A percentile compares a stretch with the other conserved stretches of the same genome.
Evolutionary conservation across 1,284 basidiomycete species (phyloP).

Genomic region (Trametes polyzona): DNA sequence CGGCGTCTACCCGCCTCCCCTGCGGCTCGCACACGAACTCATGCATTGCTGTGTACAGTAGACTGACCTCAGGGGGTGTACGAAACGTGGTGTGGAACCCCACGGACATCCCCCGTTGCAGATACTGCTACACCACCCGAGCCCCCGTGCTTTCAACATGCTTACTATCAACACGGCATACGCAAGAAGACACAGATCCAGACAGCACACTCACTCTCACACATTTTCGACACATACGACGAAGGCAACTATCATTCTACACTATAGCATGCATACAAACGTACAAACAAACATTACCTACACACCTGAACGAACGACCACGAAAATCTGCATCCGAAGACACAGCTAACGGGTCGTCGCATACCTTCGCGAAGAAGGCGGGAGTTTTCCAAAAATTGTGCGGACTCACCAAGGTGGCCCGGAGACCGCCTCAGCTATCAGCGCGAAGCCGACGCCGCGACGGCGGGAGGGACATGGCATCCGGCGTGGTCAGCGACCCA

Average conservation of each 20-base stretch:
- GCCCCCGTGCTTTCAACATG: no score
- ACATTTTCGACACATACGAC: no score
- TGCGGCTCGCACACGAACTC: no score
- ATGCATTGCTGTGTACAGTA: not conserved
- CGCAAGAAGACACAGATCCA: no score
- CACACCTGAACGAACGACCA: not conserved
- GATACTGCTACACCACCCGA: no score
- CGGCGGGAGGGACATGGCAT: constrained; percentile 8
- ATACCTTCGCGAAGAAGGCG: constrained; percentile 35
- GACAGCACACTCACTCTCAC: no score
- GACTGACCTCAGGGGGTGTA: no score
- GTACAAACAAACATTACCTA: not conserved
- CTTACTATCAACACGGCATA: no score
- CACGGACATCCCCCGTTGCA: no score
- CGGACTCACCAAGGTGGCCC: constrained; percentile 17
- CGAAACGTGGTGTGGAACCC: no score
- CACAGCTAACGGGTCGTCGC: constrained; percentile 12
- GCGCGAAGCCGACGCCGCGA: constrained; percentile 16
- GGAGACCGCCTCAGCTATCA: constrained; percentile 7
- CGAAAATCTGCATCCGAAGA: constrained; percentile 19
- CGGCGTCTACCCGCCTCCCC: not conserved
- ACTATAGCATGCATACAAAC: not conserved
- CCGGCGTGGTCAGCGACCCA: not conserved
- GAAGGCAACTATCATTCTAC: not conserved
- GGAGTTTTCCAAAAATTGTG: constrained; percentile 35